Base-by-base conservation (phyloP, 164 flowering plant species). In the Malania oleifera region DNA sequence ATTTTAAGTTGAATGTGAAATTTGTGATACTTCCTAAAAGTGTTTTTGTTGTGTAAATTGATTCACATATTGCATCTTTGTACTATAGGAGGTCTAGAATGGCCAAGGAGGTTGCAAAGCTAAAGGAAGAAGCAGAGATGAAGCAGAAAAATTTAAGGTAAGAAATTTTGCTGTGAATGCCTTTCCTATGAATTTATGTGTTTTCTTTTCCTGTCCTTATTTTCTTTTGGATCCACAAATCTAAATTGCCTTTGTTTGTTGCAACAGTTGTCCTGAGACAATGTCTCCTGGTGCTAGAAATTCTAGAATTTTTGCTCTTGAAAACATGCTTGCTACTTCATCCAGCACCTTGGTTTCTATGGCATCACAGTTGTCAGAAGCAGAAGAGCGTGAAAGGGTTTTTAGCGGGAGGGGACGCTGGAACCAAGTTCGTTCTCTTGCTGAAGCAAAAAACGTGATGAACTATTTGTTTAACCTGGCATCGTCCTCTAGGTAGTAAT, bases 201-300 rank as follows among this genome's bases (percentile, higher is more conserved):
- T 39, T 37, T n/a, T 7, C 52, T 28, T 54, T 51, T 24, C 58
- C 18, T 11, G 15, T 8, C 10, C 39, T 1, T 46, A 4, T 49
- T 43, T 46, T 43, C 17, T n/a, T 7, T 20, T 17, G 2, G 18
- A 49, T 7, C 15, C 53, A 7, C 24, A 0, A 12, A n/a, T 15
- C 6, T 37, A 43, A 45, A 62, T 52, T 11, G 10, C 2, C 2
- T 12, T 52, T 51, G 3, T 28, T 35, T 13, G 24, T 40, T 66
- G 73, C 82, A 86, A 97, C 38, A 65, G 66, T 58, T 59, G 61
- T 56, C 66, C 84, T 22, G 74, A 77, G 47, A 52, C 77, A 48
- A 69, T 95, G 93, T 95, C 99, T 48, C 97, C 99, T 59, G 96
- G 99, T 65, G 99, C 99, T 20, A 82, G 97, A 77, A 95, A 82